Conservation (phyloP, 2,329 filamentous ascomycete genomes). For the Calonectria fujianensis region DNA sequence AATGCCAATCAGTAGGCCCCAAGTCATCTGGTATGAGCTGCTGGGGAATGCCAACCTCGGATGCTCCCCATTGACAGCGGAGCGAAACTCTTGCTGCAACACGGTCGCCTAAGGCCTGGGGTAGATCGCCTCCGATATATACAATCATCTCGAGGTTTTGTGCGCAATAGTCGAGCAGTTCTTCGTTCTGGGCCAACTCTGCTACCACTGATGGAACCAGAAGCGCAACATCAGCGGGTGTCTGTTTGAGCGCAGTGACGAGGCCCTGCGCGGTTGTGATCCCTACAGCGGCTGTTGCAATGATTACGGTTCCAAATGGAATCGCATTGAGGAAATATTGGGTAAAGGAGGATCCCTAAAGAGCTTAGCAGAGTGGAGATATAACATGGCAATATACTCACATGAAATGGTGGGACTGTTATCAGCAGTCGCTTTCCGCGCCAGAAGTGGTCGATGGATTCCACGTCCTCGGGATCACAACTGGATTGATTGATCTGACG, state of each 20-base stretch:
- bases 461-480: background rate
- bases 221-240: background rate
- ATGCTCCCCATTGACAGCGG: conserved; percentile 6
- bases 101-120: background rate
- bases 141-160: conserved; percentile 12
- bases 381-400: background rate
- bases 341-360: background rate
- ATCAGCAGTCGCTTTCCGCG: background rate
- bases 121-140: conserved; percentile 11
- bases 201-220: conserved; percentile 5
- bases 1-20: conserved; percentile 7
- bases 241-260: background rate
- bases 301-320: background rate
- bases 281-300: background rate
- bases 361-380: background rate
- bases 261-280: background rate
- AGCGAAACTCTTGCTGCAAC: conserved; percentile 7
- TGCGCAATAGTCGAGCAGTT: conserved; percentile 9
- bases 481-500: background rate
- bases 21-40: background rate
- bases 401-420: conserved; percentile 10
- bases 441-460: background rate
- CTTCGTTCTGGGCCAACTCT: background rate
- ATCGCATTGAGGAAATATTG: conserved; percentile 11
- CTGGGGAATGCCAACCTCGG: background rate